Percentiles rank a stretch among this genome's conserved stretches.
Conservation (phyloP, 163 green algal genomes). For the Scenedesmus sp. region DNA sequence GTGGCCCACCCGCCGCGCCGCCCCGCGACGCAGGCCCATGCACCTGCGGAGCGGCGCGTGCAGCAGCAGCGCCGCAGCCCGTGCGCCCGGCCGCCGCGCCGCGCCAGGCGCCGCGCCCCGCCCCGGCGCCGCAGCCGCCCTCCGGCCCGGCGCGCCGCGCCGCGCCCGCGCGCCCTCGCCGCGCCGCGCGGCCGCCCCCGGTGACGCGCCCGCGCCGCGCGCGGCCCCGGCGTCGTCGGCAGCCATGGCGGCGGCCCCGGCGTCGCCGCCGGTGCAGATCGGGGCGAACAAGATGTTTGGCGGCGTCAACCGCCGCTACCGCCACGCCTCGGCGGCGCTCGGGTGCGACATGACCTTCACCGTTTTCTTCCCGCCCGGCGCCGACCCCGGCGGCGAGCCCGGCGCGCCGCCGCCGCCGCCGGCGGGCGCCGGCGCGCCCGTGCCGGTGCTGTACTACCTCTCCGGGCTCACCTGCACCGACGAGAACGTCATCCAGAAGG, state of each 20-base stretch:
- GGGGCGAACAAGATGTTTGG: constrained; percentile 33
- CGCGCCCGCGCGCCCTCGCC: too few species aligned
- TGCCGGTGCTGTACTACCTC: constrained; percentile 92
- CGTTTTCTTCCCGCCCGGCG: constrained; percentile 41
- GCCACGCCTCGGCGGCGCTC: constrained; percentile 71
- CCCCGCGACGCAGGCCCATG: too few species aligned
- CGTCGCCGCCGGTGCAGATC: background rate
- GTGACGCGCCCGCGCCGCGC: too few species aligned
- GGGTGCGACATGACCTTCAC: constrained; percentile 81
- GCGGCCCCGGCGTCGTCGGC: too few species aligned
- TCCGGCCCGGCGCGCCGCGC: background rate
- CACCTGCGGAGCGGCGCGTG: too few species aligned
- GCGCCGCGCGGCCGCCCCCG: too few species aligned
- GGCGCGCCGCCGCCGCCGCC: background rate
- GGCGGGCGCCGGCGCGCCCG: background rate
- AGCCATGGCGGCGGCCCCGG: background rate
- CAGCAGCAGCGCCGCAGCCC: too few species aligned
- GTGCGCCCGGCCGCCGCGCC: too few species aligned
- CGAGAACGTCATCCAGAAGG: constrained; percentile 96
- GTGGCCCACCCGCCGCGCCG: too few species aligned
- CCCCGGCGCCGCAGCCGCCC: background rate
- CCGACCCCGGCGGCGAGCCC: too few species aligned
- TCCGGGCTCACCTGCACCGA: constrained; percentile 97
- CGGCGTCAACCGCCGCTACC: constrained; percentile 76
- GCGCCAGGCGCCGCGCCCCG: too few species aligned